Conservation (phyloP, 148 eudicot genomes). For the Limonium bicolor region DNA sequence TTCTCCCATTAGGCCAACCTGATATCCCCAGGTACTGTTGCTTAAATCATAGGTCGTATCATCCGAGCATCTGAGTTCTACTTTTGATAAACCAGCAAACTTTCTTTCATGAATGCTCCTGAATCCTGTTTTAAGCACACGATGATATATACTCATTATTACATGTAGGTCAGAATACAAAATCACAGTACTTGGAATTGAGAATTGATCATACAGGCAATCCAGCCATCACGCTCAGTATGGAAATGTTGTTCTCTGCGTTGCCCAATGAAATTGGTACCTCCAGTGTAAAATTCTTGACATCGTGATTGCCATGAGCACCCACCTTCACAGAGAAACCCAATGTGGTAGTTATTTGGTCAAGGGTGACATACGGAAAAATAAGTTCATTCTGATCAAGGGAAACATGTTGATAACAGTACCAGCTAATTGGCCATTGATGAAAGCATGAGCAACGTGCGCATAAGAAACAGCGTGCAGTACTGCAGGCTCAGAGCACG, state of each 20-base stretch:
- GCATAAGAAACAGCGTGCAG: neutral
- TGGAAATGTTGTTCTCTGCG: constrained; percentile 20
- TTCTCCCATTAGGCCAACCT: constrained; percentile 45
- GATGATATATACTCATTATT: neutral
- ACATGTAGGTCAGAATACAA: neutral
- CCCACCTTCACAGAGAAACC: constrained; percentile 7
- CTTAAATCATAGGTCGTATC: constrained; percentile 12
- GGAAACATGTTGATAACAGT: too few relatives aligned
- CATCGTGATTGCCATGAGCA: constrained; percentile 30
- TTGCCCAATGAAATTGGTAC: constrained; percentile 13
- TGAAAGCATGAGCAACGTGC: constrained; percentile 4
- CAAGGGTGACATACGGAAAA: neutral
- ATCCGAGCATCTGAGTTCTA: constrained; percentile 16
- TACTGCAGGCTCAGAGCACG: neutral
- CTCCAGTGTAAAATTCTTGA: constrained; percentile 21
- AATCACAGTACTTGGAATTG: neutral
- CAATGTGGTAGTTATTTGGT: neutral
- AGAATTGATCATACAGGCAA: constrained; percentile 21
- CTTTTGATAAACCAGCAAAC: constrained; percentile 24
- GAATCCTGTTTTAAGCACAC: constrained; percentile 23
- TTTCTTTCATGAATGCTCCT: constrained; percentile 27
- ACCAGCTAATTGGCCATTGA: neutral
- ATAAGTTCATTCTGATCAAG: neutral
- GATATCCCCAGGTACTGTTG: constrained; percentile 26
- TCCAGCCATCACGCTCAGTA: constrained; percentile 41